Base-by-base conservation (phyloP, 2,329 filamentous ascomycete species). In the Monilinia fructigena region DNA sequence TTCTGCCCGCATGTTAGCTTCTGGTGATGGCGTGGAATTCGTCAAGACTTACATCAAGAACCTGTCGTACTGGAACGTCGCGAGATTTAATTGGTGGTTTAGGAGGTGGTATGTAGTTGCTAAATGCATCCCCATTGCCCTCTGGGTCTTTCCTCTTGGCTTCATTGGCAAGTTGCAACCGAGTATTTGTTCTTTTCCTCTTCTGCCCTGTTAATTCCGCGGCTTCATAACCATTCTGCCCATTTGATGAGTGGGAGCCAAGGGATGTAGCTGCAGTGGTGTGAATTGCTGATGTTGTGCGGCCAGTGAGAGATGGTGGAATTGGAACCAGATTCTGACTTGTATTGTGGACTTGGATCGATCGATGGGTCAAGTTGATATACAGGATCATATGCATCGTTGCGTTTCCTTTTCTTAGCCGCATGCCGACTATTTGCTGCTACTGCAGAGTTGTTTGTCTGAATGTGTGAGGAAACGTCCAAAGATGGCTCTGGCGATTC, bases 251-350 rank as follows among this genome's bases (percentile, higher is more conserved):
- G 53, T 86, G 79, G 6, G 91, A 93, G 18, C 88, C 89, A 7
- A 93, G 80, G 18, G 94, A 98, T 0, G 95, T 97, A 6, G 93
- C 89, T 54, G 94, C 94, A 0, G 93, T 97, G 4, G 92, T 95
- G 74, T 94, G 88, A 66, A 93, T 82, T 54, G 86, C 85, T 20
- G 92, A 95, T 42, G 90, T 90, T 18, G 91, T 96, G 70, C 92
- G 87, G 77, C 94, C 92, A 71, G 89, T 95, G 5, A n/a, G 92
- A 96, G 65, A 88, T 83, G 16, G 91, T 92, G 55, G 90, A 89
- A 61, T 85, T 86, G 64, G 86, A 88, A 18, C 85, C 85, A 18
- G 86, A 86, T 55, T 85, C 83, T 50, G 58, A 61, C 69, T 88
- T 85, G 73, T 89, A 87, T 69, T 87, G 85, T 61, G 90, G 88